These are phyloP conservation scores for Candida khao-thaluensis DNA, from an alignment of 805 yeast genomes.

Conservation along the genomic window DNA sequence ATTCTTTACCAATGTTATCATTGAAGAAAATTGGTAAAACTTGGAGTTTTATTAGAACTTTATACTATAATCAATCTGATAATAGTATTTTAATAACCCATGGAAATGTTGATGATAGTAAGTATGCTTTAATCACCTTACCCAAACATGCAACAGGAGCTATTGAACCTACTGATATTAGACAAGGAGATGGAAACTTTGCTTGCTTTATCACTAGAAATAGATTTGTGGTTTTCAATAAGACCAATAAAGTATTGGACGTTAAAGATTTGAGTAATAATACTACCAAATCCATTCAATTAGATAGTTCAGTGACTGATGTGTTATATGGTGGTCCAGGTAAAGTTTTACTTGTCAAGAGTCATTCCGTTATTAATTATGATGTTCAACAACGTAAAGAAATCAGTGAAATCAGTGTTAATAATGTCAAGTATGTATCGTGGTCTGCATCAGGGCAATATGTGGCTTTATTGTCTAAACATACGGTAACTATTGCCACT, in stretches of 20 bases:
- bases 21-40: constrained; percentile 80
- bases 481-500: constrained; percentile 84
- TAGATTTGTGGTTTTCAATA: constrained; percentile 81
- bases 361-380: constrained; percentile 70
- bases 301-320: constrained; percentile 67
- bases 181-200: constrained; percentile 77
- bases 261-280: constrained; percentile 81
- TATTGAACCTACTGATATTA: constrained; percentile 81
- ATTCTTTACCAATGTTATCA: constrained; percentile 75
- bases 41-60: constrained; percentile 80
- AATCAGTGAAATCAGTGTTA: constrained; percentile 63
- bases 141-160: constrained; percentile 92
- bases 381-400: constrained; percentile 92
- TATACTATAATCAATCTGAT: constrained; percentile 92
- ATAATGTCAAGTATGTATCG: constrained; percentile 80
- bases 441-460: constrained; percentile 90
- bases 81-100: constrained; percentile 80
- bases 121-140: constrained; percentile 70
- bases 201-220: constrained; percentile 94
- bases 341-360: constrained; percentile 69
- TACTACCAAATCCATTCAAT: constrained; percentile 74
- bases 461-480: constrained; percentile 87
- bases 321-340: constrained; percentile 83
- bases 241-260: constrained; percentile 63
- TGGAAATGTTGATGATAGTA: constrained; percentile 64